phyloP scores from a whole-genome alignment of 192 early-diverging fungal genomes.

The Mortierella alpina region DNA sequence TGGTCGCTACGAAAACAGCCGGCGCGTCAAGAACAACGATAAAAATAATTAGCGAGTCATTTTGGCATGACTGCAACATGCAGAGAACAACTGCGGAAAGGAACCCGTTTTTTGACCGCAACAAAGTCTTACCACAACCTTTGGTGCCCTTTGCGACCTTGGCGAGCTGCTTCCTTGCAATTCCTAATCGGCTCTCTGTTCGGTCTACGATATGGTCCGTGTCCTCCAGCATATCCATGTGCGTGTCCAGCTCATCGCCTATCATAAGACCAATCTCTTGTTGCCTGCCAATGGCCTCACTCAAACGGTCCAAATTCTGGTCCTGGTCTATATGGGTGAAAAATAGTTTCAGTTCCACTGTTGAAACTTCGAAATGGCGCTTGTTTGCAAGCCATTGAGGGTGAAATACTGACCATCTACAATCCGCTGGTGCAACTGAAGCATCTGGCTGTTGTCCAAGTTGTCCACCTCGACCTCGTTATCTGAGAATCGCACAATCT shows the following conservation, averaged over 20 bases:
- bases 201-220: slow-evolving; percentile 74
- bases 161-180: slow-evolving; percentile 60
- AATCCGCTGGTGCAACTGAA: slow-evolving; percentile 73
- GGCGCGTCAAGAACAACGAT: not conserved
- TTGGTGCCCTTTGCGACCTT: slow-evolving; percentile 64
- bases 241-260: slow-evolving; percentile 77
- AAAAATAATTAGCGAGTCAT: not conserved
- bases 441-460: slow-evolving; percentile 60
- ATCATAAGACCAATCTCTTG: slow-evolving; percentile 77
- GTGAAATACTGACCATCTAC: slow-evolving; percentile 63
- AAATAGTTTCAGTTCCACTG: not conserved
- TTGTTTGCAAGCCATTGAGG: not conserved
- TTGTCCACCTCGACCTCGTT: slow-evolving; percentile 56
- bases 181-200: slow-evolving; percentile 57
- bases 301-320: slow-evolving; percentile 74
- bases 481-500: slow-evolving; percentile 53
- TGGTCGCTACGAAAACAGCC: too few species aligned
- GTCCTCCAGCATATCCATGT: slow-evolving; percentile 77
- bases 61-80: not conserved
- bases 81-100: not conserved
- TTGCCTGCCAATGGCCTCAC: slow-evolving; percentile 70
- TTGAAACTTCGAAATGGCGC: not conserved
- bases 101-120: not conserved
- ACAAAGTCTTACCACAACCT: slow-evolving; percentile 59
- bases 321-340: slow-evolving; percentile 72